phyloP scores from a whole-genome alignment of 345 rosid genomes.

The Euphorbia tirucalli region DNA sequence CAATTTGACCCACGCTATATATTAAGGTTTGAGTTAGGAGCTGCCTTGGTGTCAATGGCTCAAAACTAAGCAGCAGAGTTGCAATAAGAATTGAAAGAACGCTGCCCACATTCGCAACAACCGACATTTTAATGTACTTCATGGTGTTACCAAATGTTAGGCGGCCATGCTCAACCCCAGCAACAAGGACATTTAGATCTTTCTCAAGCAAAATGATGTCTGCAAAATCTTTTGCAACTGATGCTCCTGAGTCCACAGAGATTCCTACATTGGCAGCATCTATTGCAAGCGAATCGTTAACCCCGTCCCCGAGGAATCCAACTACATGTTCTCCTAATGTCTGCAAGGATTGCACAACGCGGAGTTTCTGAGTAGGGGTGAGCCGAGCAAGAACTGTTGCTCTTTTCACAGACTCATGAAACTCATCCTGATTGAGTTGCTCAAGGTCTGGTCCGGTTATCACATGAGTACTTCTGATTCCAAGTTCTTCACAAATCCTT shows the following conservation, averaged over 20 bases:
- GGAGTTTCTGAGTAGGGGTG: constrained; percentile 61
- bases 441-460: constrained; percentile 74
- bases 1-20: constrained; percentile 55
- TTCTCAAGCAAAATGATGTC: constrained; percentile 71
- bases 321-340: constrained; percentile 50
- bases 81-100: constrained; percentile 55
- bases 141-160: constrained; percentile 64
- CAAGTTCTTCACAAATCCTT: constrained; percentile 66
- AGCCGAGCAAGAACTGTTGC: constrained; percentile 66
- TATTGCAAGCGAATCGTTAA: constrained; percentile 63
- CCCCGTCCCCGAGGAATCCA: constrained; percentile 66
- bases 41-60: constrained; percentile 62
- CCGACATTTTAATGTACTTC: constrained; percentile 70
- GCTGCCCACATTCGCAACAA: constrained; percentile 61
- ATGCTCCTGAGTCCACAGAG: constrained; percentile 67
- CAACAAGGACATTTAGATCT: constrained; percentile 64
- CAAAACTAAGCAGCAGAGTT: constrained; percentile 46
- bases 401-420: constrained; percentile 55
- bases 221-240: constrained; percentile 63
- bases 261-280: constrained; percentile 68
- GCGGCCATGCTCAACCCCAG: constrained; percentile 67
- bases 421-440: constrained; percentile 49
- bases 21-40: constrained; percentile 62
- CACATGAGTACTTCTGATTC: constrained; percentile 59
- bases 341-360: constrained; percentile 66